These are phyloP conservation scores for Zygoascus tannicola DNA, from an alignment of 805 yeast species.

Conservation along the genomic window DNA sequence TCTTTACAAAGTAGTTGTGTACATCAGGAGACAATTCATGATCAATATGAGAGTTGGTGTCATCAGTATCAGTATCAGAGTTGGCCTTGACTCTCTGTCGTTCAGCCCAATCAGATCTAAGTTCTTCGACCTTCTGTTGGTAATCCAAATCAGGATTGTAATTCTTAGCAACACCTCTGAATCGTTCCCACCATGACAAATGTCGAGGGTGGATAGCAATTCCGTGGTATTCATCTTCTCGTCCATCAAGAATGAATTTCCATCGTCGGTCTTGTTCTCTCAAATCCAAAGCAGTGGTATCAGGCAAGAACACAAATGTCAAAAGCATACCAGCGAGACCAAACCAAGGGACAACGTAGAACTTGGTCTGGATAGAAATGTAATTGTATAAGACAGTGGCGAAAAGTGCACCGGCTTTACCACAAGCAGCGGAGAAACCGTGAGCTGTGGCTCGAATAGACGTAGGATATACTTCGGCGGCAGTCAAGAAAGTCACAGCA, in stretches of 20 bases:
- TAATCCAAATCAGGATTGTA: conserved; percentile 32
- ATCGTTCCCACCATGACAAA: conserved; percentile 29
- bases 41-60: conserved; percentile 20
- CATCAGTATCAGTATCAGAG: conserved; percentile 11
- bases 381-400: conserved; percentile 36
- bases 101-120: conserved; percentile 30
- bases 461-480: conserved; percentile 61
- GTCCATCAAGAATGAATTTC: conserved; percentile 28
- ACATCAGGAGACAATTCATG: conserved; percentile 19
- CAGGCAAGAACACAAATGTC: conserved; percentile 29
- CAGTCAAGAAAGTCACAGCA: conserved; percentile 52
- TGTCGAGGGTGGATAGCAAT: conserved; percentile 31
- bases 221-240: conserved; percentile 32
- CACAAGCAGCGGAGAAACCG: conserved; percentile 56
- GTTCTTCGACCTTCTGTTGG: conserved; percentile 31
- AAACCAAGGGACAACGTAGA: conserved; percentile 33
- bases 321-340: conserved; percentile 31
- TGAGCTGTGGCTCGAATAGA: conserved; percentile 58
- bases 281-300: conserved; percentile 31
- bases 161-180: conserved; percentile 27
- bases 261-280: conserved; percentile 32
- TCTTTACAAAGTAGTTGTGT: conserved; percentile 30
- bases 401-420: conserved; percentile 56
- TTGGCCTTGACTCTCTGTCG: conserved; percentile 26
- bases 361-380: conserved; percentile 26